A percentile compares a stretch with the other conserved stretches of the same genome.
Evolutionary conservation across 1,284 basidiomycete genomes (phyloP).

Genomic region (Ceraceosorus bombacis): DNA sequence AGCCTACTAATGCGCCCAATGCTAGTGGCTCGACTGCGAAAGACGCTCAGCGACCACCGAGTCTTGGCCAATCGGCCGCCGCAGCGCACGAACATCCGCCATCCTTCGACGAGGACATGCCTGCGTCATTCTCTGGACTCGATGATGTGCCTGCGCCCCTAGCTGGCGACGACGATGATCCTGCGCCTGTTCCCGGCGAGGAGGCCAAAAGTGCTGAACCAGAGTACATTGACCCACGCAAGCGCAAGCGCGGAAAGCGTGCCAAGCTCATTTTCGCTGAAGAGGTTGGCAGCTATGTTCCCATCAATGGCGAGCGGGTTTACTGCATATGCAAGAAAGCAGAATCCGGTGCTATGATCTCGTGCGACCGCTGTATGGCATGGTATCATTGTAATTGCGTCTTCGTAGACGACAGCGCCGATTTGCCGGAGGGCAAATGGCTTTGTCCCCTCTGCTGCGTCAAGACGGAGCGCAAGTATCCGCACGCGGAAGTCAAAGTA

Average conservation of each 20-base stretch:
- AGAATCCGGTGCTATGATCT: slow-evolving; percentile 41
- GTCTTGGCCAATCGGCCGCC: too few species aligned
- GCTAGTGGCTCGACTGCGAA: too few species aligned
- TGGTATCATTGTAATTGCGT: slow-evolving; percentile 48
- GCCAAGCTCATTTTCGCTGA: slow-evolving; percentile 46
- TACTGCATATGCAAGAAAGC: slow-evolving; percentile 44
- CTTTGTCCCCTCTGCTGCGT: slow-evolving; percentile 47
- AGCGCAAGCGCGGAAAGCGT: slow-evolving; percentile 38
- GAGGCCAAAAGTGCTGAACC: too few species aligned
- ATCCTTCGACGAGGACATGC: too few species aligned
- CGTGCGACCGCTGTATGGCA: slow-evolving; percentile 45
- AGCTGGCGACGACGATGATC: too few species aligned
- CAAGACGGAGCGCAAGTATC: slow-evolving; percentile 43
- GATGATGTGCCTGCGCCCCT: too few species aligned
- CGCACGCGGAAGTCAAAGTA: slow-evolving; percentile 43
- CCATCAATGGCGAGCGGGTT: slow-evolving; percentile 24
- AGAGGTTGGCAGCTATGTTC: slow-evolving; percentile 31
- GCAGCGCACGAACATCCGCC: too few species aligned
- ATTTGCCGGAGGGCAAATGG: slow-evolving; percentile 32
- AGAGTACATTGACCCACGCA: slow-evolving; percentile 6
- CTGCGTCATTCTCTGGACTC: too few species aligned
- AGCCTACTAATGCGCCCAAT: too few species aligned
- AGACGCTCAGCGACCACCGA: too few species aligned
- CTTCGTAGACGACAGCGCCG: slow-evolving; percentile 28
- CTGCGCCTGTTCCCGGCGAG: too few species aligned